Base-by-base conservation (phyloP, 192 early-diverging fungal genomes). In the Paraglomus occultum region DNA sequence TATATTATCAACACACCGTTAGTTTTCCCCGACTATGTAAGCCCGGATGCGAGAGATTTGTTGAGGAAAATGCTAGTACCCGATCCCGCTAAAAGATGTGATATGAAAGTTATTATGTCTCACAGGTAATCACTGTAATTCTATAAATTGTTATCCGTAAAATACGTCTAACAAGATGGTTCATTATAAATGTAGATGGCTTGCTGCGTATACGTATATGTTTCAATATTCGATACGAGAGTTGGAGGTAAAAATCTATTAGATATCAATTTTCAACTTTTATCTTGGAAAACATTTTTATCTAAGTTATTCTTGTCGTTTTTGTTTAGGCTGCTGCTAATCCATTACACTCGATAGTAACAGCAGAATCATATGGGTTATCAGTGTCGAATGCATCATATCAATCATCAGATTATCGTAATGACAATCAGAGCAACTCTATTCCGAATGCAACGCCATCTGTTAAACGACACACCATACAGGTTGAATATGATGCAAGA, bases 61-160 rank as follows among this genome's bases (percentile, higher is more conserved):
- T 76, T 99, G 38, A 76, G 79, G 60, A 85, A 89, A 64, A 99
- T 99, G 92, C 78, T 99, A 10, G 92, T 94, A 10, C 93, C 95
- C 9, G 91, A 98, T 71, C 95, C 97, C 6, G 54, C 77, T 14
- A 79, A 88, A 60, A 83, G 93, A 60, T 89, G 88, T 38, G 82
- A 84, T 8, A 88, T 95, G 76, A 79, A 82, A 39, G 84, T 81
- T 7, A 92, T 95, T 49, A 93, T 90, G 83, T 73, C 79, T 8
- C 94, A 96, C 61, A 71, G 72, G 63, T 88, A 79, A 61, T 31
- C 31, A 31, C 31, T 2, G 3, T 31, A 31, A 51, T 77, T n/a
- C 42, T 18, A 51, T 18, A 52, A 52, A 52, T 5, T 4, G 51
- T 52, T 4, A 17, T 52, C 73, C 73, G 76, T 14, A 31, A 31